Base-by-base conservation (phyloP, 139 green algal species). In the Chlorella sp. region DNA sequence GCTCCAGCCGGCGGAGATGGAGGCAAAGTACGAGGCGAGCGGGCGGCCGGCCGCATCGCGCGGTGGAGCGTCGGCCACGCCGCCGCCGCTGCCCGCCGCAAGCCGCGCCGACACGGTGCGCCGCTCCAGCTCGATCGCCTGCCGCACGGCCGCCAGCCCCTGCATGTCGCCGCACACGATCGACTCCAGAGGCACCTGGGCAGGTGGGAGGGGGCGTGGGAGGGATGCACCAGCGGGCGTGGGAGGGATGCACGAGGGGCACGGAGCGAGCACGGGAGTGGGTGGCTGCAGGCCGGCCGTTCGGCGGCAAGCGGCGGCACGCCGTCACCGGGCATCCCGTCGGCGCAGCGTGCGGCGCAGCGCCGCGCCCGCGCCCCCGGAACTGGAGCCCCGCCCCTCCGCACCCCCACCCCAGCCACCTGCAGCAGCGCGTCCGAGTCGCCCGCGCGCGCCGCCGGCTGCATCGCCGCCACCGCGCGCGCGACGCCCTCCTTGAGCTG, bases 171-270 rank as follows among this genome's bases (percentile, higher is more conserved):
- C n/a, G 38, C 79, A 76, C 64, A 88, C 40, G 50, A 89, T 89
- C 56, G 73, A 60, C 53, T 88, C 82, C 67, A 89, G 46, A 33
- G 84, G 82, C 51, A 84, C 79, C 62, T 89, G 82, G 6, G n/a
- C n/a, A n/a, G n/a, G n/a, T n/a, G n/a, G n/a, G n/a, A n/a, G n/a
- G n/a, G n/a, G n/a, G n/a, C n/a, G n/a, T n/a, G n/a, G n/a, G n/a
- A n/a, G n/a, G n/a, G n/a, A n/a, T n/a, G n/a, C n/a, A n/a, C n/a
- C n/a, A n/a, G n/a, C n/a, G n/a, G n/a, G n/a, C n/a, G n/a, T n/a
- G n/a, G n/a, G n/a, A n/a, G n/a, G n/a, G n/a, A n/a, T n/a, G n/a
- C n/a, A n/a, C n/a, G n/a, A n/a, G n/a, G n/a, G n/a, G n/a, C n/a
- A n/a, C n/a, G n/a, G n/a, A n/a, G n/a, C n/a, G n/a, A n/a, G n/a